Evolutionary conservation across 192 early-diverging fungal species (phyloP).

Genomic region (Chytriomyces sp.): DNA sequence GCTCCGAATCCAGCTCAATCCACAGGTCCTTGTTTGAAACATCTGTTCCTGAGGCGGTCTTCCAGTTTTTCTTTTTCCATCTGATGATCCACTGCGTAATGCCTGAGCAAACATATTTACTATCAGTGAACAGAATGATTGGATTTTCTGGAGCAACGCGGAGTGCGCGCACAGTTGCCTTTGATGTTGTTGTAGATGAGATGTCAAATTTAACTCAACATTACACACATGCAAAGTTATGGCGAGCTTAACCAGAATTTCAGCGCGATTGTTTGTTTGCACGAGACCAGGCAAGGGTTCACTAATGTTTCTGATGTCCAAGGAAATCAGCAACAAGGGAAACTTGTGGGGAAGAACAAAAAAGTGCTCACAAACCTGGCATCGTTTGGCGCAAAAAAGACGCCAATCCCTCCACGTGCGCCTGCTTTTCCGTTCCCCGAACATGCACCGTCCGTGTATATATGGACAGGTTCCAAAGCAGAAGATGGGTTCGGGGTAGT

Average conservation of each 20-base stretch:
- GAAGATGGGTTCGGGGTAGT: no score
- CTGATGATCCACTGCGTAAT: conserved; percentile 69
- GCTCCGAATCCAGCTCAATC: conserved; percentile 51
- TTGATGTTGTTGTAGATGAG: neutral
- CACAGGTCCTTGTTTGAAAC: conserved; percentile 87
- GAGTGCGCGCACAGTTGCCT: conserved; percentile 44
- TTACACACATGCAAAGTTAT: neutral
- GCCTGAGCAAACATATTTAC: conserved; percentile 74
- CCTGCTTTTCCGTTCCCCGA: conserved; percentile 67
- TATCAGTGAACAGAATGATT: conserved; percentile 72
- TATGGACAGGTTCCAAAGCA: neutral
- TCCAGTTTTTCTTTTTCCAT: conserved; percentile 80
- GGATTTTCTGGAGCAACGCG: conserved; percentile 21
- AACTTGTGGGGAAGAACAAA: neutral
- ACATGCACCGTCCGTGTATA: conserved; percentile 87
- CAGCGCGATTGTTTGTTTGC: conserved; percentile 59
- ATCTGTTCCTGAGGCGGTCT: conserved; percentile 47
- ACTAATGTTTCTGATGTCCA: conserved; percentile 39
- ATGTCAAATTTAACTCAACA: neutral
- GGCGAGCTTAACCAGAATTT: conserved; percentile 35
- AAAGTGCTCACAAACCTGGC: conserved; percentile 34
- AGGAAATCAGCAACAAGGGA: neutral
- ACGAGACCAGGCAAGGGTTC: conserved; percentile 42
- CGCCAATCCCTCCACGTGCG: conserved; percentile 83
- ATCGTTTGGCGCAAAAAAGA: conserved; percentile 78